Percentiles rank a stretch among this genome's conserved stretches.
phyloP scores from a whole-genome alignment of 2,329 filamentous ascomycete species.

The Cordyceps cateniannulata region DNA sequence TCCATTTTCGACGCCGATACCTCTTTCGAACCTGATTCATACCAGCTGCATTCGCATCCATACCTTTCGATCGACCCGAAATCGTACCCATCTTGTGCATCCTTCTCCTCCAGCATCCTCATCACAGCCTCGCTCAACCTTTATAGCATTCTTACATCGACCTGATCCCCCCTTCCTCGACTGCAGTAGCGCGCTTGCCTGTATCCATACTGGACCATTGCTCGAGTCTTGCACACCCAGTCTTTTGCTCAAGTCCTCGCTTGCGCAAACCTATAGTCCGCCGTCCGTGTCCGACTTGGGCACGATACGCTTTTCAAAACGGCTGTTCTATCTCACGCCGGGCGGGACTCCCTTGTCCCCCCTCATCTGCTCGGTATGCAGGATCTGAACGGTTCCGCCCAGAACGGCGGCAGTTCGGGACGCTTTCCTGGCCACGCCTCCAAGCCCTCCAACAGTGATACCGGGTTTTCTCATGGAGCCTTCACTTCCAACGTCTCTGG shows the following conservation, averaged over 20 bases:
- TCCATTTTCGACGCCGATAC: conserved; percentile 8
- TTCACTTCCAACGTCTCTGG: conserved; percentile 82
- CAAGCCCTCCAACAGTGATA: conserved; percentile 77
- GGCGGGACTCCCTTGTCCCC: conserved; percentile 81
- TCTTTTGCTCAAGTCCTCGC: background rate
- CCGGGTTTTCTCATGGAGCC: conserved; percentile 86
- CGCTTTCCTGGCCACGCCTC: conserved; percentile 66
- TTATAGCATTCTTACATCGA: background rate
- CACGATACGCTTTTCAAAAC: conserved; percentile 65
- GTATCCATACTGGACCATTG: background rate
- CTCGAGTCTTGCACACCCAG: background rate
- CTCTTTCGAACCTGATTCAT: conserved; percentile 9
- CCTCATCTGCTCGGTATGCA: conserved; percentile 89
- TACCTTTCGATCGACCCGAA: conserved; percentile 3
- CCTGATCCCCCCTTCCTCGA: background rate
- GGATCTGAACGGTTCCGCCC: conserved; percentile 53
- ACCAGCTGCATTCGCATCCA: background rate
- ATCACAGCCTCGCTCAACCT: background rate
- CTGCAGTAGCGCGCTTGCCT: background rate
- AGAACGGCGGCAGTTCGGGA: conserved; percentile 47
- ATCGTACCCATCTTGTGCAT: conserved; percentile 1
- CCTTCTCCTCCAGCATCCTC: background rate
- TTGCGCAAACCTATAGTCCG: background rate
- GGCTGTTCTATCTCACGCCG: conserved; percentile 70
- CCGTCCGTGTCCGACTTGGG: conserved; percentile 40